phyloP scores from a whole-genome alignment of 225 moss, liverwort and hornwort genomes.

The Asterella californica region DNA sequence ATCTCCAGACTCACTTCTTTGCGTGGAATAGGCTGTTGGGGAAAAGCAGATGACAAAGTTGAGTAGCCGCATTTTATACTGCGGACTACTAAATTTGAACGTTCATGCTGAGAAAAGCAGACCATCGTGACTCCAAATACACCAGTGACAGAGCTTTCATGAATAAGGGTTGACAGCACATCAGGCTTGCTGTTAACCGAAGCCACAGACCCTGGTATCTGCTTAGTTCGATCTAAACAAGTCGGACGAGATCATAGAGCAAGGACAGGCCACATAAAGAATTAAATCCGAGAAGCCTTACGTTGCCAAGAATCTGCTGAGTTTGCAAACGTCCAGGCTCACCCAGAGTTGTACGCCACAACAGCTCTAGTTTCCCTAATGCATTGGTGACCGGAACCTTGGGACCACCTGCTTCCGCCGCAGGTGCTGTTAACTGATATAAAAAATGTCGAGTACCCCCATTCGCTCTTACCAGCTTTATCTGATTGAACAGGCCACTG shows the following conservation, averaged over 20 bases:
- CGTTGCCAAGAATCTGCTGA: conserved; percentile 96
- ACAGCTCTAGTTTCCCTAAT: conserved; percentile 89
- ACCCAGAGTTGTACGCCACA: conserved; percentile 98
- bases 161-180: background rate
- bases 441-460: conserved; percentile 94
- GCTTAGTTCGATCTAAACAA: background rate
- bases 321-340: conserved; percentile 97
- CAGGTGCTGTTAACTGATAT: conserved; percentile 71
- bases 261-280: background rate
- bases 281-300: conserved; percentile 29
- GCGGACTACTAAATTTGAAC: background rate
- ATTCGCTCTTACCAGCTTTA: conserved; percentile 85
- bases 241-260: background rate
- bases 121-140: background rate
- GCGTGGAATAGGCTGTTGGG: conserved; percentile 64
- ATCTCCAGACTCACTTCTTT: conserved; percentile 91
- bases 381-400: conserved; percentile 71
- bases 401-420: conserved; percentile 47
- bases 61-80: background rate
- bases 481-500: conserved; percentile 85
- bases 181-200: background rate
- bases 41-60: background rate
- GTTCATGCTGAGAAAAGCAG: background rate
- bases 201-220: background rate
- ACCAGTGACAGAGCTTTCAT: background rate